Percentiles rank a stretch among this genome's conserved stretches.
phyloP scores from a whole-genome alignment of 2,329 filamentous ascomycete genomes.

The Botrytis deweyae region DNA sequence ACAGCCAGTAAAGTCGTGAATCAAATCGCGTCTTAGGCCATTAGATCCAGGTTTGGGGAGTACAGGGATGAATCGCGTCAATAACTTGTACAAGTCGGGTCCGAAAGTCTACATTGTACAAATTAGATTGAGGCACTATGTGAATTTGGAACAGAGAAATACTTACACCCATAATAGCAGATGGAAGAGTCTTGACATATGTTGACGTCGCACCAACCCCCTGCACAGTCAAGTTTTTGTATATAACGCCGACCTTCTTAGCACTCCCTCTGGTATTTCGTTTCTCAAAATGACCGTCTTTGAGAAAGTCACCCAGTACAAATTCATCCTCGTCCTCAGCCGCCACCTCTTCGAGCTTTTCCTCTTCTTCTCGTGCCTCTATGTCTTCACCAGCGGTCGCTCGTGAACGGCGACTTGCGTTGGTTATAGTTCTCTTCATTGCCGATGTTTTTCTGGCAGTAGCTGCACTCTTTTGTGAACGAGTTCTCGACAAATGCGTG shows the following conservation, averaged over 20 bases:
- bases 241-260: slow-evolving; percentile 77
- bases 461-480: slow-evolving; percentile 26
- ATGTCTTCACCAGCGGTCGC: slow-evolving; percentile 36
- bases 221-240: slow-evolving; percentile 73
- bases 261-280: slow-evolving; percentile 64
- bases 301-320: slow-evolving; percentile 19
- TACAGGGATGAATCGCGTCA: slow-evolving; percentile 42
- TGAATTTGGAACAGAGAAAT: neutral
- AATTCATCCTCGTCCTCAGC: slow-evolving; percentile 44
- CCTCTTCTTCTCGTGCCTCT: slow-evolving; percentile 34
- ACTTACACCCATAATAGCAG: slow-evolving; percentile 62
- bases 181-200: slow-evolving; percentile 70
- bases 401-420: slow-evolving; percentile 23
- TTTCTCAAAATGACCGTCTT: slow-evolving; percentile 69
- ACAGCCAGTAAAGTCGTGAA: slow-evolving; percentile 66
- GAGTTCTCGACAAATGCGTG: slow-evolving; percentile 50
- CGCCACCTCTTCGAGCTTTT: slow-evolving; percentile 34
- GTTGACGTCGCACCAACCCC: slow-evolving; percentile 65
- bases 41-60: slow-evolving; percentile 32
- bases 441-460: slow-evolving; percentile 18
- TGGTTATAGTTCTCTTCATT: slow-evolving; percentile 24
- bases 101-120: slow-evolving; percentile 61
- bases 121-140: slow-evolving; percentile 2
- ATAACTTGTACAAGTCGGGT: slow-evolving; percentile 69
- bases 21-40: slow-evolving; percentile 44